Percentiles rank a stretch among this genome's conserved stretches.
Evolutionary conservation across 306 rosid genomes (phyloP).

Genomic region (Myrica gale): DNA sequence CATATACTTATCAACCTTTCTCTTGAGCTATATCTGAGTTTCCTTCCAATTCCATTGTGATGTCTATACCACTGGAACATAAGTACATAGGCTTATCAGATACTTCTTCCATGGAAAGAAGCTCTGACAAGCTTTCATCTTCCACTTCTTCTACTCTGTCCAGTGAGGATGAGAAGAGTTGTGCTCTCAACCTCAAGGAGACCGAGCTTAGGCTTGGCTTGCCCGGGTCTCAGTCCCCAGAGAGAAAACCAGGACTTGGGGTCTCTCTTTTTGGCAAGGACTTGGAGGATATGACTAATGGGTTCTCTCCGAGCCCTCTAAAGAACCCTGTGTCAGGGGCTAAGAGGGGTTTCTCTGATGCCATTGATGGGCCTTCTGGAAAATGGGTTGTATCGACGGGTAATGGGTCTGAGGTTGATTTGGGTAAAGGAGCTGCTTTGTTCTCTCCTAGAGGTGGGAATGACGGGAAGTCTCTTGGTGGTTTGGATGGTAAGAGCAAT

Average conservation of each 20-base stretch:
- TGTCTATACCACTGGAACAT: slow-evolving; percentile 69
- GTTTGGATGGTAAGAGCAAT: slow-evolving; percentile 36
- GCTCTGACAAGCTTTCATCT: slow-evolving; percentile 50
- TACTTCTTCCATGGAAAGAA: slow-evolving; percentile 57
- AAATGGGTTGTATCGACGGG: slow-evolving; percentile 65
- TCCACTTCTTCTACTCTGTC: slow-evolving; percentile 43
- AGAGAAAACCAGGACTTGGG: slow-evolving; percentile 49
- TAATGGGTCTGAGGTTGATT: slow-evolving; percentile 63
- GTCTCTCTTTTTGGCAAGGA: slow-evolving; percentile 65
- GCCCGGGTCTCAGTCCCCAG: slow-evolving; percentile 73
- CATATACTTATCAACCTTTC: slow-evolving; percentile 3
- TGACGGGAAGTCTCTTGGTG: slow-evolving; percentile 41
- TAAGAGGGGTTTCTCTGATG: slow-evolving; percentile 81
- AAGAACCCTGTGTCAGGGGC: slow-evolving; percentile 58
- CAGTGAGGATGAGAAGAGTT: slow-evolving; percentile 46
- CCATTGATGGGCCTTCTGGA: slow-evolving; percentile 56
- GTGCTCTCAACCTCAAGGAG: slow-evolving; percentile 65
- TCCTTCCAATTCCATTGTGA: slow-evolving; percentile 30
- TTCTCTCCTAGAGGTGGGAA: slow-evolving; percentile 55
- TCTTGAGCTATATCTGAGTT: slow-evolving; percentile 13
- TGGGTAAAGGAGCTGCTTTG: slow-evolving; percentile 46
- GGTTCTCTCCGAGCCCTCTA: slow-evolving; percentile 36
- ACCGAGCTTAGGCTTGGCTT: slow-evolving; percentile 92
- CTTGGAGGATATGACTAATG: slow-evolving; percentile 56
- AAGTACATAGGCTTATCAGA: slow-evolving; percentile 77